A percentile compares a stretch with the other conserved stretches of the same genome.
Evolutionary conservation across 2,329 filamentous ascomycete species (phyloP).

Genomic region (Fusarium decemcellulare): DNA sequence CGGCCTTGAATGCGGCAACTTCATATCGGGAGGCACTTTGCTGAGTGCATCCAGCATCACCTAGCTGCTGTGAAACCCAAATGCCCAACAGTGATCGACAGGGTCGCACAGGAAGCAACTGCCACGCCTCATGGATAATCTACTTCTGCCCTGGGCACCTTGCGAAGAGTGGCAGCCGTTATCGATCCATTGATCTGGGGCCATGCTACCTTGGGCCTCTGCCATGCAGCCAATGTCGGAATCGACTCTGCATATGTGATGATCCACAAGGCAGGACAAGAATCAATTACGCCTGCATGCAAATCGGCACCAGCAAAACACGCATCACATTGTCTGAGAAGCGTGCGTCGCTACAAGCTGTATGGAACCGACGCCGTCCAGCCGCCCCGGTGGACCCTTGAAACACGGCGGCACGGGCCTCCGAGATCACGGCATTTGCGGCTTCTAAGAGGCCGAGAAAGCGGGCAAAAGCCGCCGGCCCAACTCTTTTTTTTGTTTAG

Average conservation of each 20-base stretch:
- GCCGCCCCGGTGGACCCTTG: constrained; percentile 23
- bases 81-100: constrained; percentile 15
- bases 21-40: no score
- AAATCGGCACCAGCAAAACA: neutral
- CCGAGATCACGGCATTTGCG: constrained; percentile 15
- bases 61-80: constrained; percentile 23
- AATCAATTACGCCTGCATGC: constrained; percentile 1
- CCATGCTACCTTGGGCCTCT: no score
- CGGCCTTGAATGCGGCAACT: no score
- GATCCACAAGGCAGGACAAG: neutral
- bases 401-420: constrained; percentile 34
- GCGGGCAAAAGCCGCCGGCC: constrained; percentile 1
- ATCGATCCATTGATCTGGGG: no score
- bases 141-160: no score
- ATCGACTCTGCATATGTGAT: neutral
- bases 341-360: neutral
- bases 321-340: constrained; percentile 4
- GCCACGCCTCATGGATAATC: no score
- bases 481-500: no score
- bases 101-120: constrained; percentile 4
- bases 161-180: no score
- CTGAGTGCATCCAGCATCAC: no score
- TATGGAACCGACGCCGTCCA: constrained; percentile 9
- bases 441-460: neutral
- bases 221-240: neutral